A percentile compares a stretch with the other conserved stretches of the same genome.
Evolutionary conservation across 257 asterid species (phyloP).

Genomic region (Paulownia fortunei): DNA sequence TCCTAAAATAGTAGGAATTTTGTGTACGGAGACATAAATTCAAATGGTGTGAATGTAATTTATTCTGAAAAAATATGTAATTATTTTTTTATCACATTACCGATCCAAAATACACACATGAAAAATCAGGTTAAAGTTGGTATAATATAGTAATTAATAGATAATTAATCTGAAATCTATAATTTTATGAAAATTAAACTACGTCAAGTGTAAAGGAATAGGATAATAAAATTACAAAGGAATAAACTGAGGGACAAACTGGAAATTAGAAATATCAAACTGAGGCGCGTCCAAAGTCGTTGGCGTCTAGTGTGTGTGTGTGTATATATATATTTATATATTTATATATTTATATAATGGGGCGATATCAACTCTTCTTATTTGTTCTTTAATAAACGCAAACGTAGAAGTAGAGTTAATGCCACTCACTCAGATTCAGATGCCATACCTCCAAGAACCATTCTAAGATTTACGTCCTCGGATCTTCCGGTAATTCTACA

Average conservation of each 20-base stretch:
- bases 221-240: not conserved
- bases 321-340: too few species aligned
- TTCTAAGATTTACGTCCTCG: slow-evolving; percentile 45
- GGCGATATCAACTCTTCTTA: slow-evolving; percentile 32
- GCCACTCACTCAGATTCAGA: slow-evolving; percentile 51
- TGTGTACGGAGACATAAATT: too few species aligned
- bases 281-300: slow-evolving; percentile 26
- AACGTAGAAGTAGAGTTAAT: slow-evolving; percentile 40
- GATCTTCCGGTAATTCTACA: slow-evolving; percentile 43
- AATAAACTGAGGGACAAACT: not conserved
- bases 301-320: slow-evolving; percentile 32
- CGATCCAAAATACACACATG: too few species aligned
- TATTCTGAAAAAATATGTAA: too few species aligned
- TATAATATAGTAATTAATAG: too few species aligned
- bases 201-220: too few species aligned
- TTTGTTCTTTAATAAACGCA: slow-evolving; percentile 35
- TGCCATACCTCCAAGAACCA: slow-evolving; percentile 38
- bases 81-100: too few species aligned
- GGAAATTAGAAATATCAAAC: not conserved
- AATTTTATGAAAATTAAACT: not conserved
- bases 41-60: too few species aligned
- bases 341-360: not conserved
- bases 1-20: too few species aligned
- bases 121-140: too few species aligned
- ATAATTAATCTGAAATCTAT: not conserved